Conservation (phyloP, 1,139 yeast genomes). For the Scheffersomyces quercinus region DNA sequence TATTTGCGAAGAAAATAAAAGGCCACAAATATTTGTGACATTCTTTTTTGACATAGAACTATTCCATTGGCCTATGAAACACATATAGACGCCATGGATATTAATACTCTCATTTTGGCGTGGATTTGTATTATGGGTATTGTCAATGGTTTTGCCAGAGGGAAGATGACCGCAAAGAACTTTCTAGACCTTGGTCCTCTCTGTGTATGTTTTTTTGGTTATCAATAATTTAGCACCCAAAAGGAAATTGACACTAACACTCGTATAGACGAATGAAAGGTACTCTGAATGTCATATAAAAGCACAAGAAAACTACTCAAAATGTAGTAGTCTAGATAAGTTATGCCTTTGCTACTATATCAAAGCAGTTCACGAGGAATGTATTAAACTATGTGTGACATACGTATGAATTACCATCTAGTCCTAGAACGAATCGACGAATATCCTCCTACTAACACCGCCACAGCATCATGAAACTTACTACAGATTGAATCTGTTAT, state of each 20-base stretch:
- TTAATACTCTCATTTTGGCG: too few relatives aligned
- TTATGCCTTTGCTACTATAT: constrained; percentile 11
- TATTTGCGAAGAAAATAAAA: too few relatives aligned
- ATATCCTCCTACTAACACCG: constrained; percentile 2
- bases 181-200: constrained; percentile 11
- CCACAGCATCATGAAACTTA: constrained; percentile 12
- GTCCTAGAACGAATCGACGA: background rate
- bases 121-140: too few relatives aligned
- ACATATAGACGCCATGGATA: too few relatives aligned
- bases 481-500: constrained; percentile 6
- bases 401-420: constrained; percentile 6
- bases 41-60: too few relatives aligned
- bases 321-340: constrained; percentile 5
- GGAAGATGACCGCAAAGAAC: background rate
- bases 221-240: too few relatives aligned
- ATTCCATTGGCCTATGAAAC: too few relatives aligned
- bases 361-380: constrained; percentile 7
- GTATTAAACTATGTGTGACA: constrained; percentile 9
- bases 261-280: constrained; percentile 4
- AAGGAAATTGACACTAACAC: too few relatives aligned
- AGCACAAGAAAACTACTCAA: constrained; percentile 5
- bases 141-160: too few relatives aligned
- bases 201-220: constrained; percentile 9
- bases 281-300: constrained; percentile 9
- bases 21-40: too few relatives aligned